A percentile compares a stretch with the other conserved stretches of the same genome.
Conservation (phyloP, 2,329 filamentous ascomycete genomes). For the Fusarium albosuccineum region DNA sequence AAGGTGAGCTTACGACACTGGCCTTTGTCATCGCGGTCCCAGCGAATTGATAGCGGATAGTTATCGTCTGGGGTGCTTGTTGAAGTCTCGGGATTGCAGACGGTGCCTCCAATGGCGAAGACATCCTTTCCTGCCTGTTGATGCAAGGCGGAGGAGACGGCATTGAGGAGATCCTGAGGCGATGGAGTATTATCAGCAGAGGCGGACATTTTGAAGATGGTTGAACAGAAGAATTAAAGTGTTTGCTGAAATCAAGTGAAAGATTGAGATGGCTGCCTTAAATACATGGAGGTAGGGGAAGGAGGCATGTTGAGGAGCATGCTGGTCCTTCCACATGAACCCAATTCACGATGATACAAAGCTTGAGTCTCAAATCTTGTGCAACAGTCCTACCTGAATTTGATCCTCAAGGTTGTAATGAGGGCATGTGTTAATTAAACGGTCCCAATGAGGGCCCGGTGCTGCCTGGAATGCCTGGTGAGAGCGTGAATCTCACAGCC, state of each 20-base stretch:
- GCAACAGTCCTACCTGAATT: neutral
- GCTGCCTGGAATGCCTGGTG: slow-evolving; percentile 3
- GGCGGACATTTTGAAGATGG: neutral
- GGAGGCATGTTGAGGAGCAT: too few species aligned
- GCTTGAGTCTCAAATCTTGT: neutral
- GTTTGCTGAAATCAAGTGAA: neutral
- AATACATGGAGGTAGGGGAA: too few species aligned
- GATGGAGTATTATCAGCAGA: rapidly evolving
- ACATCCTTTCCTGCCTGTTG: slow-evolving; percentile 11
- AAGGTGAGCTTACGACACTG: neutral
- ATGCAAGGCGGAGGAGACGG: neutral
- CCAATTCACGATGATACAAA: too few species aligned
- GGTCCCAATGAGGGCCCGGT: neutral
- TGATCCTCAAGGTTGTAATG: neutral
- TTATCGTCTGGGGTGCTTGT: neutral
- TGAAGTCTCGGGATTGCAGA: neutral
- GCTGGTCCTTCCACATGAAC: too few species aligned
- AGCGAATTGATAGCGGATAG: neutral
- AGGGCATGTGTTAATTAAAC: neutral
- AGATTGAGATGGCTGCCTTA: neutral
- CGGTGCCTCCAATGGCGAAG: slow-evolving; percentile 21
- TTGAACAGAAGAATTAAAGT: rapidly evolving
- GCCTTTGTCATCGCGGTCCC: neutral
- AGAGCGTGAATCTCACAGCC: neutral
- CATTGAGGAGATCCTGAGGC: neutral